Percentiles rank a stretch among this genome's conserved stretches.
Conservation (phyloP, 2,329 filamentous ascomycete genomes). For the Talaromyces pinophilus region DNA sequence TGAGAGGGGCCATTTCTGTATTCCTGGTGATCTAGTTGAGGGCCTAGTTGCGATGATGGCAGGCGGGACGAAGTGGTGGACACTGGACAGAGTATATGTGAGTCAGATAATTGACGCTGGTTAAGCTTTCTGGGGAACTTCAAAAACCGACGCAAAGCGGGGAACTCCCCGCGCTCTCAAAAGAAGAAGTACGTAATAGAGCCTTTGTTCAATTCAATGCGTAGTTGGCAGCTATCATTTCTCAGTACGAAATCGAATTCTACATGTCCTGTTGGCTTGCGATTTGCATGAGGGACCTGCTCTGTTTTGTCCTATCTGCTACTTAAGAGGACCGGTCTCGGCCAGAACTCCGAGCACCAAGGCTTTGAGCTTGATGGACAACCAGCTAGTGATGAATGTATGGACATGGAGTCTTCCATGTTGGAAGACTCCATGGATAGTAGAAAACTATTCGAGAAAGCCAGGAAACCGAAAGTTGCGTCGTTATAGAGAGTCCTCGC, state of each 20-base stretch:
- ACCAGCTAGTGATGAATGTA: neutral
- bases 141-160: slow-evolving; percentile 5
- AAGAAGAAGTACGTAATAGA: no score
- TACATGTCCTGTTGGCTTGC: neutral
- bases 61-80: neutral
- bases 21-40: neutral
- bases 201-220: no score
- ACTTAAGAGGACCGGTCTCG: neutral
- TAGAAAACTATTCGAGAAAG: neutral
- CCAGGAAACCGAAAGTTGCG: neutral
- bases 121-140: slow-evolving; percentile 5
- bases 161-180: neutral
- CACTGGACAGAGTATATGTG: neutral
- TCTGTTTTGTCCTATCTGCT: neutral
- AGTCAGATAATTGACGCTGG: neutral
- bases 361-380: neutral
- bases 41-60: neutral
- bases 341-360: neutral
- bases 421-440: neutral
- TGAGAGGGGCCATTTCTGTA: neutral
- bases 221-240: neutral
- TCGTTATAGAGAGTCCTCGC: neutral
- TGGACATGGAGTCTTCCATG: neutral
- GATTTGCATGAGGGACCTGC: neutral
- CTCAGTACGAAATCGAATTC: neutral